Evolutionary conservation across 352 stramenopile genomes (phyloP), one percentile per base, ranked within the genome.

Genomic region (Aphanomyces invadans): DNA sequence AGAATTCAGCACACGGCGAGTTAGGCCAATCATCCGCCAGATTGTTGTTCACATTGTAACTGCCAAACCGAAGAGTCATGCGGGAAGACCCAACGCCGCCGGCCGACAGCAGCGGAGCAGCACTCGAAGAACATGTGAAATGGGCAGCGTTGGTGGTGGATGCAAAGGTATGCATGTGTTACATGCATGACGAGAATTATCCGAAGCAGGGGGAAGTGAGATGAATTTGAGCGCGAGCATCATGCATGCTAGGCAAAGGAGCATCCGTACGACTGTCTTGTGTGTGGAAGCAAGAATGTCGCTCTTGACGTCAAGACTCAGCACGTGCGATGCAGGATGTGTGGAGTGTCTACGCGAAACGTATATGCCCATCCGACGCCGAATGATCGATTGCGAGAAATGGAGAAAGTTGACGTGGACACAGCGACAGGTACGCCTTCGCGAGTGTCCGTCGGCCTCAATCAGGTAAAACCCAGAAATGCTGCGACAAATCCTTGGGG

Each of bases 221-320:
- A n/a, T n/a, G n/a, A n/a, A n/a, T n/a, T n/a, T n/a, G n/a, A n/a
- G n/a, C n/a, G n/a, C n/a, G n/a, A n/a, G n/a, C n/a, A n/a, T n/a
- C n/a, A n/a, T n/a, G n/a, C n/a, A n/a, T n/a, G n/a, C n/a, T 57
- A 57, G 49, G 49, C 49, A 21, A 57, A 57, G 25, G 49, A 57
- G 36, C 49, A 57, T 21, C 15, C 49, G 49, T 57, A 23, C 25
- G 29, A 2, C 36, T 57, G 49, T 26, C 19, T 39, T 10, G 49
- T 57, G 19, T 57, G 49, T n/a, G 49, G 49, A 1, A 63, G 36
- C 55, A 63, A 63, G 42, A 48, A 33, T 31, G 55, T 63, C 42
- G 28, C n/a, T 10, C 55, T 63, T 0, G 33, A 63, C 4, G 25
- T 49, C 2, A 63, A 63, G 33, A 59, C 32, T 21, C 33, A 67